Evolutionary conservation across 108 stramenopile genomes (phyloP), one percentile per base, ranked within the genome.

Genomic region (Stephanodiscus minutulus): DNA sequence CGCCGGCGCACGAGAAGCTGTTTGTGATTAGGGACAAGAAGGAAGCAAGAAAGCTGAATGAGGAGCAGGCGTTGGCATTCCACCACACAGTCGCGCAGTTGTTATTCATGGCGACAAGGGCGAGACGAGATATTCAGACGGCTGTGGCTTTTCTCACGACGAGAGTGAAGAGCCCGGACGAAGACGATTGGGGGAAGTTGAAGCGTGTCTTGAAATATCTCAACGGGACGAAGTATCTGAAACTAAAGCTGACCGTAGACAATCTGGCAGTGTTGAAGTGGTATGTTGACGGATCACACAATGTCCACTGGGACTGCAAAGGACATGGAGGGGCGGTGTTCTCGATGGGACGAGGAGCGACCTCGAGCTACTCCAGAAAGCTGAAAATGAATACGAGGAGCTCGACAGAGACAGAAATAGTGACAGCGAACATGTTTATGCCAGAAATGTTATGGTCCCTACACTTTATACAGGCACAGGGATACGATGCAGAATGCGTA

Each of bases 11-110:
- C 11, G 29, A 57, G 1, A 9, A 57, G 4, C 29, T 57, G 3
- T 57, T 28, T 31, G 27, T n/a, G 10, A 57, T 57, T 1, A 24
- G 56, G 17, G 28, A 57, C 56, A 24, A 24, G 7, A 28, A 24
- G 17, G 28, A 57, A 2, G 17, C 28, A 12, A 10, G 28, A 25
- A 6, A 6, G 27, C 29, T 57, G 56, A 25, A 3, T 0, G 56
- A 57, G n/a, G 28, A 57, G 10, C 24, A 29, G 15, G 56, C 56
- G 4, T 5, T 28, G 6, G 56, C 56, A 17, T 57, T 57, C 15
- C 56, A 57, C 56, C 56, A 57, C 13, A 28, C 56, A 41, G 39
- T 83, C 35, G 82, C 82, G n/a, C 80, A 81, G 52, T 24, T 71
- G 7, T 43, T 81, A 2, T 85, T 64, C 25, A 24, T 64, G 13